Conservation (phyloP, 257 asterid genomes). For the Nicotiana sylvestris region DNA sequence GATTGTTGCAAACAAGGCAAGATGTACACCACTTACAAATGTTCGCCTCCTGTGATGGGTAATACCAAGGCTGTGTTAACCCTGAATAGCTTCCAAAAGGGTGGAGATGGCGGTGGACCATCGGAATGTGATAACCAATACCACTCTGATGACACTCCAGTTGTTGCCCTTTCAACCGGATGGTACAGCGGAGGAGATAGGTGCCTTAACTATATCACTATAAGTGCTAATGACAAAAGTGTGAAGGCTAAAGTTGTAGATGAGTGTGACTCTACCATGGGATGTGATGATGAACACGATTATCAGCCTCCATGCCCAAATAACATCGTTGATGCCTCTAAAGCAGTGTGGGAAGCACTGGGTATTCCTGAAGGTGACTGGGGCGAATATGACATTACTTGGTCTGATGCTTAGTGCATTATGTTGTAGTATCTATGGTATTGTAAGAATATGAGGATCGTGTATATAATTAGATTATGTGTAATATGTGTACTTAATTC, state of each 20-base stretch:
- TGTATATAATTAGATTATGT: not conserved
- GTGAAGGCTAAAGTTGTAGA: conserved; percentile 41
- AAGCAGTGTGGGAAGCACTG: conserved; percentile 41
- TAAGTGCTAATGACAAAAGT: conserved; percentile 30
- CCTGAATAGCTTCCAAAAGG: conserved; percentile 36
- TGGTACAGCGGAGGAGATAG: conserved; percentile 28
- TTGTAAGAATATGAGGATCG: not conserved
- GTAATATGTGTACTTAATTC: not conserved
- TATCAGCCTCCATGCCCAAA: conserved; percentile 45
- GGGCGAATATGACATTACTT: conserved; percentile 36
- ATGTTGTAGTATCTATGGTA: not conserved
- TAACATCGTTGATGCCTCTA: conserved; percentile 44
- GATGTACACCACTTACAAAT: conserved; percentile 31
- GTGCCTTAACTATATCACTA: conserved; percentile 10
- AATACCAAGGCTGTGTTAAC: conserved; percentile 33
- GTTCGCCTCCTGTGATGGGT: conserved; percentile 28
- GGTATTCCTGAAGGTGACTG: conserved; percentile 24
- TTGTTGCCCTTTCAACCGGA: conserved; percentile 40
- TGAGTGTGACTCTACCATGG: conserved; percentile 45
- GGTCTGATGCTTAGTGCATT: conserved; percentile 29
- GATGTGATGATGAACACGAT: conserved; percentile 39
- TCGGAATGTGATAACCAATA: conserved; percentile 36
- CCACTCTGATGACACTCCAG: conserved; percentile 31
- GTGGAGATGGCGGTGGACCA: conserved; percentile 44
- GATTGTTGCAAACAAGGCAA: conserved; percentile 33